Evolutionary conservation across 2,329 filamentous ascomycete species (phyloP).

Genomic region (Trichoderma sp.): DNA sequence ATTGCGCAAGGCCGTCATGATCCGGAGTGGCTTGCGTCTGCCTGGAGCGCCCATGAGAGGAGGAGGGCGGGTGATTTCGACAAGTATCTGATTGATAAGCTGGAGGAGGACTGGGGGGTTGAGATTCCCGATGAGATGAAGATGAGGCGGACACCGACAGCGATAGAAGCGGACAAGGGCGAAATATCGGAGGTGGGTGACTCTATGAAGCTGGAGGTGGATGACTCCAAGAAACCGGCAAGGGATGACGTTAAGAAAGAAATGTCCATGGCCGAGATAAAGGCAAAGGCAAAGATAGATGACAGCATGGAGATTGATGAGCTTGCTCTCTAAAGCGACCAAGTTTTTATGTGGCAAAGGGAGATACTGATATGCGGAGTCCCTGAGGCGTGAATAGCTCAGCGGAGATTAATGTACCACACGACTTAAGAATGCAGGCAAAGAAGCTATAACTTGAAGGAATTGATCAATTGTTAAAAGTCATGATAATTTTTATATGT

Average conservation of each 20-base stretch:
- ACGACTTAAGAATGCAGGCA: not conserved
- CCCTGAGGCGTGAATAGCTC: not conserved
- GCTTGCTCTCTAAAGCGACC: not conserved
- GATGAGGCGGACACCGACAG: slow-evolving; percentile 6
- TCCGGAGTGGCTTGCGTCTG: slow-evolving; percentile 53
- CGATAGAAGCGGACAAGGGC: not conserved
- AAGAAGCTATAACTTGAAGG: not conserved
- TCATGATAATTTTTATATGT: not conserved
- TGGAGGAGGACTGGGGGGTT: slow-evolving; percentile 52
- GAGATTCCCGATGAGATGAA: slow-evolving; percentile 42
- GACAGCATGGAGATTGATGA: slow-evolving; percentile 13
- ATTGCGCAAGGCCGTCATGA: slow-evolving; percentile 53
- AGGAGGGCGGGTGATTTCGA: slow-evolving; percentile 54
- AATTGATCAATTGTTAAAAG: not conserved
- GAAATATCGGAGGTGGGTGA: not conserved
- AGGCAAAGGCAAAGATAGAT: not conserved
- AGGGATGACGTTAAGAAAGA: no score
- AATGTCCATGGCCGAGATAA: not conserved
- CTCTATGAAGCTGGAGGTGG: not conserved
- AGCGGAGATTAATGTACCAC: not conserved
- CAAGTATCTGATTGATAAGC: slow-evolving; percentile 46
- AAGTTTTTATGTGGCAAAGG: not conserved
- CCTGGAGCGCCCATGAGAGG: slow-evolving; percentile 53
- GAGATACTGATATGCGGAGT: not conserved
- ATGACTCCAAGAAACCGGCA: not conserved